Base-by-base conservation (phyloP, 1,284 basidiomycete species). In the Hymenochaete sp. region DNA sequence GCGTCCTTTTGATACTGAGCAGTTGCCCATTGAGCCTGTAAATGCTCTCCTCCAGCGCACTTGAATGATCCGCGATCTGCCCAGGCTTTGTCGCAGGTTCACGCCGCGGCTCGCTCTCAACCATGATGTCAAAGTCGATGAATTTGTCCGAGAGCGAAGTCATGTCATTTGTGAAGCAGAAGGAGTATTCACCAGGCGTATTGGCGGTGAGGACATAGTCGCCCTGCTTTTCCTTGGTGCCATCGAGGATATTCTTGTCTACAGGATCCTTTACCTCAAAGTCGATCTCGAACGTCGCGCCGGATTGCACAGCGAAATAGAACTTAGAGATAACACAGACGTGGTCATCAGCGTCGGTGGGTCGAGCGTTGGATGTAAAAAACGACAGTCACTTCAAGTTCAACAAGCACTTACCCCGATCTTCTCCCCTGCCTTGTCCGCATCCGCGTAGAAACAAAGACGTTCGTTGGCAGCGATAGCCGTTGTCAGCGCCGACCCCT, bases 151-250 rank as follows among this genome's bases (percentile, higher is more conserved):
- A 69, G 54, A 93, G 73, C 3, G 86, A 89, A 7, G 83, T 89
- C 78, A 91, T 89, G 68, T 95, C 90, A 65, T 98, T 99, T 61
- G 93, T 87, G 62, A 99, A 97, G 70, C 96, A 99, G 70, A 99
- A 98, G 2, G 91, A 71, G 66, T 98, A 98, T 73, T 99, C 96
- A 57, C 95, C 95, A 47, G 85, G 75, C 28, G 77, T 76, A 66
- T 97, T 93, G 10, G 90, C 95, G 3, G 96, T 98, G 54, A 98
- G 80, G 52, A 99, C 90, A 59, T 85, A 97, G 75, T 99, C 96
- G 33, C 95, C 92, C 59, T 98, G 93, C 27, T 90, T 80, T 59
- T 98, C 93, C 35, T 82, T 79, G 54, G 75, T 64, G 45, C 92
- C 96, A 45, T 92, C 83, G 36, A 98, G 76, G 29, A 98, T 64